Conservation (phyloP, 306 rosid species). For the Cyclanthera cordifolia region DNA sequence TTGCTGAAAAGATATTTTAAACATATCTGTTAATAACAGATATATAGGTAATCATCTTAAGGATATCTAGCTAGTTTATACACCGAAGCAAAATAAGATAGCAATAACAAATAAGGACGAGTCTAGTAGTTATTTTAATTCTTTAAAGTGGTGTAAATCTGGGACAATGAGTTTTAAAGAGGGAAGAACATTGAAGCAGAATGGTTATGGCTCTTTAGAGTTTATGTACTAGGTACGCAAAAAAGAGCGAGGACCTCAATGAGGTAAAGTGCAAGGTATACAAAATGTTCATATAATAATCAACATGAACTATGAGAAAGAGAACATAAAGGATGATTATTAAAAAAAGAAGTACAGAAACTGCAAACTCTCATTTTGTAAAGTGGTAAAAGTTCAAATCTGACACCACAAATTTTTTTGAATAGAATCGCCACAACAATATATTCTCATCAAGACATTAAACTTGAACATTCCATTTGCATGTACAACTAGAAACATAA, state of each 20-base stretch:
- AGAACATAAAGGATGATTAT: neutral
- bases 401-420: neutral
- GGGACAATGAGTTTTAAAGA: neutral
- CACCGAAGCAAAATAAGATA: neutral
- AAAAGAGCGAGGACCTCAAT: neutral
- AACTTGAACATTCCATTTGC: neutral
- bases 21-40: neutral
- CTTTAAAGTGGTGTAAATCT: neutral
- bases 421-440: neutral
- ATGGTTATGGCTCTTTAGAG: neutral
- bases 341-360: neutral
- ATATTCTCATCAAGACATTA: neutral
- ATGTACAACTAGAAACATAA: neutral
- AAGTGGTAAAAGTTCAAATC: neutral
- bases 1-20: conserved; percentile 42
- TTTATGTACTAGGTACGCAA: no score
- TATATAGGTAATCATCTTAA: neutral
- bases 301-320: neutral
- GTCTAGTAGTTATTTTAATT: neutral
- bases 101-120: neutral
- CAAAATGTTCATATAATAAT: neutral
- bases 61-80: neutral
- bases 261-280: neutral
- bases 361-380: neutral
- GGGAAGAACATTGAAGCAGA: neutral